A percentile compares a stretch with the other conserved stretches of the same genome.
Evolutionary conservation across 495 filamentous ascomycete species (phyloP).

Genomic region (Bacidia rubella): DNA sequence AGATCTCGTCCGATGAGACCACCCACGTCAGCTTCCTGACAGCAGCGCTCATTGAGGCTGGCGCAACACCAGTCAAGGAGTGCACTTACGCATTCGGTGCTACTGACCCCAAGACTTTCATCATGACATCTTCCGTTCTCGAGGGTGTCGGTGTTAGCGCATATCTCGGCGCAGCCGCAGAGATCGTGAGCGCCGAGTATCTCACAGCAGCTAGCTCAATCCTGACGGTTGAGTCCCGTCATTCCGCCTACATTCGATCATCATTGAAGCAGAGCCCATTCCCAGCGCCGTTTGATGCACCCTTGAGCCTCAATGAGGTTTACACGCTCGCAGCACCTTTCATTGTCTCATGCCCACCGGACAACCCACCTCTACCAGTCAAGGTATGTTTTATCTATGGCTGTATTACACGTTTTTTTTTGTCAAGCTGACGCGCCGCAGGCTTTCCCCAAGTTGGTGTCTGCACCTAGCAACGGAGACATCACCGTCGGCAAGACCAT

Average conservation of each 20-base stretch:
- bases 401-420: neutral
- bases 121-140: conserved; percentile 38
- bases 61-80: conserved; percentile 32
- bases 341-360: conserved; percentile 41
- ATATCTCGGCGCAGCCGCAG: conserved; percentile 48
- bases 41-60: conserved; percentile 33
- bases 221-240: conserved; percentile 47
- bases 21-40: conserved; percentile 46
- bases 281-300: conserved; percentile 42
- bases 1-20: conserved; percentile 39
- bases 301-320: conserved; percentile 43
- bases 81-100: conserved; percentile 48
- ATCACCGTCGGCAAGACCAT: conserved; percentile 16
- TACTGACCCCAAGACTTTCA: conserved; percentile 31
- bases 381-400: conserved; percentile 20
- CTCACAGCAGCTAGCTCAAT: conserved; percentile 50
- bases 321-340: conserved; percentile 47
- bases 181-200: conserved; percentile 37
- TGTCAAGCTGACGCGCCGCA: neutral
- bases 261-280: conserved; percentile 35
- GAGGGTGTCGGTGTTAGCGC: conserved; percentile 45
- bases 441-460: conserved; percentile 36
- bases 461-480: conserved; percentile 14
- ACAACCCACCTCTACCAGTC: conserved; percentile 41
- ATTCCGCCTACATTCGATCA: conserved; percentile 44